Base-by-base conservation (phyloP, 2,329 filamentous ascomycete genomes). In the Fusarium pilosicola region DNA sequence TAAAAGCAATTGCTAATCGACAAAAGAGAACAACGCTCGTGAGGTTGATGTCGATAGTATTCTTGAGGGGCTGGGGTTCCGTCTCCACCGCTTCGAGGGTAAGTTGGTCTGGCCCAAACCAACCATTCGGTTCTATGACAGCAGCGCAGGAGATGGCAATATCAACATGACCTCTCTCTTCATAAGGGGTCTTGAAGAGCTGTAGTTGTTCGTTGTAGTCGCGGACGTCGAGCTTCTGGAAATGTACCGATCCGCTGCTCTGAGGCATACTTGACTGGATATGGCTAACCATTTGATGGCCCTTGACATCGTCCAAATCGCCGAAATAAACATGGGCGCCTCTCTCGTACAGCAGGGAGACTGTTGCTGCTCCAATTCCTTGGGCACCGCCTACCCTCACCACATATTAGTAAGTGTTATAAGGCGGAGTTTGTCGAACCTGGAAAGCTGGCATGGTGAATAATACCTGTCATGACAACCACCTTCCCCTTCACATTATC, bases 321-420 rank as follows among this genome's bases (percentile, higher is more conserved):
- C 61, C 61, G 12, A 63, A 61, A 1, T 63, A 63, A 14, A 63
- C 20, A 17, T 63, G 55, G 1, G 61, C 61, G 12, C 61, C 61
- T 41, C n/a, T 63, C 4, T 61, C n/a, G 1, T 48, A 61, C 9
- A 63, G 1, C 2, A 48, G 2, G 0, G 55, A 61, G 0, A 61
- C 1, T 1, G 42, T 48, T 36, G 61, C 55, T 4, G 61, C 61
- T 28, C 61, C 61, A 17, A 63, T 63, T 14, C 61, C 61, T 17
- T 61, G 61, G 0, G 61, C 61, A 14, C 61, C 61, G 1, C 61
- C 61, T 63, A 22, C 0, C 1, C 1, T 2, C 2, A 24, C 8
- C 1, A 0, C 5, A 2, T 10, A 20, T 63, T 7, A 63, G 34
- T 13, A 15, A 36, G 4, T 36, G 34, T 5, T 36, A 6, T 34